Conservation (phyloP, 768 basidiomycete genomes). For the Tubosaeta sp. region DNA sequence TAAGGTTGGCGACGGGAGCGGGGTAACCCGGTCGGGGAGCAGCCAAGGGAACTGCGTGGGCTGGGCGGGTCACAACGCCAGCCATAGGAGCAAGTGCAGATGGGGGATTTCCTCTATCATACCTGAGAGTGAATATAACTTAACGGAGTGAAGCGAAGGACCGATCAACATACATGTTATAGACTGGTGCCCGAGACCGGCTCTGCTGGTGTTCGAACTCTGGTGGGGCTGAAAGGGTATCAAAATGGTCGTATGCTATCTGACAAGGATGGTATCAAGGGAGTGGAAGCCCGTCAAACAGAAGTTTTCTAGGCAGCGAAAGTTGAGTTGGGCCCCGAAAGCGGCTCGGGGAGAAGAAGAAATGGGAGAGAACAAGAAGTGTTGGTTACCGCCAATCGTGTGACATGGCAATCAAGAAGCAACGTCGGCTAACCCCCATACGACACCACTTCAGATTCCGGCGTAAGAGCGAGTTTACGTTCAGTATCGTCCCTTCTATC, state of each 20-base stretch:
- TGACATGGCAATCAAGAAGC: slow-evolving; percentile 1
- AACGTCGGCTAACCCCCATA: slow-evolving; percentile 16
- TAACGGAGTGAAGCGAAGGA: slow-evolving; percentile 4
- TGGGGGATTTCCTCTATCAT: slow-evolving; percentile 52
- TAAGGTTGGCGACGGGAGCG: slow-evolving; percentile 62
- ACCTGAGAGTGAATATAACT: slow-evolving; percentile 38
- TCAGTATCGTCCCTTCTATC: neutral
- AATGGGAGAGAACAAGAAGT: slow-evolving; percentile 3
- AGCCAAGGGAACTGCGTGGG: slow-evolving; percentile 45
- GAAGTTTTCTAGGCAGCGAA: slow-evolving; percentile 19
- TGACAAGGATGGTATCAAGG: slow-evolving; percentile 16
- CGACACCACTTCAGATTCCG: neutral
- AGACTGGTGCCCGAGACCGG: slow-evolving; percentile 54
- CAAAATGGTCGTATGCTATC: slow-evolving; percentile 5
- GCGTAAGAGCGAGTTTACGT: neutral
- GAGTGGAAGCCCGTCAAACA: slow-evolving; percentile 28
- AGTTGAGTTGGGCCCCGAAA: slow-evolving; percentile 6
- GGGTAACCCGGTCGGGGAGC: slow-evolving; percentile 74
- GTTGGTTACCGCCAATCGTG: slow-evolving; percentile 20
- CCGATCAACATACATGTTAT: slow-evolving; percentile 56
- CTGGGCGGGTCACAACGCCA: slow-evolving; percentile 28
- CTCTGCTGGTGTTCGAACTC: slow-evolving; percentile 40
- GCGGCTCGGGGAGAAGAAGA: slow-evolving; percentile 5
- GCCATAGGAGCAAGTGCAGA: slow-evolving; percentile 51
- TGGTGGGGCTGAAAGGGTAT: slow-evolving; percentile 32